Conservation (phyloP, 805 yeast genomes). For the Kodamaea kaohsiungensis region DNA sequence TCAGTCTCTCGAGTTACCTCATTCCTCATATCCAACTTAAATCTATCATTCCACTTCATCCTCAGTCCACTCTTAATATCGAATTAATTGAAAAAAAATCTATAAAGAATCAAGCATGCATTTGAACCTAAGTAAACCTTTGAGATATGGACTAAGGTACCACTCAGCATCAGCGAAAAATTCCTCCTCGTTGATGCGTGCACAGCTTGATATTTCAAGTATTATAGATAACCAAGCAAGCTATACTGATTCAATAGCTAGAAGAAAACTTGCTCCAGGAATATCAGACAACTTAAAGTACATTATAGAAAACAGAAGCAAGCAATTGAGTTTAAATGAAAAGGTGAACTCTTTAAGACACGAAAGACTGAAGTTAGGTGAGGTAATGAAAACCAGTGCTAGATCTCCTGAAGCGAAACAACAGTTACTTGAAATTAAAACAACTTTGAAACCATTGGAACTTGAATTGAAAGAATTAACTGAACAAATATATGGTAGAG, state of each 20-base stretch:
- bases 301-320: slow-evolving; percentile 25
- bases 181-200: slow-evolving; percentile 18
- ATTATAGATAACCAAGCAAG: slow-evolving; percentile 20
- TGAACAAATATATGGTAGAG: slow-evolving; percentile 35
- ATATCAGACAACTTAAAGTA: slow-evolving; percentile 22
- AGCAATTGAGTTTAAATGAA: slow-evolving; percentile 22
- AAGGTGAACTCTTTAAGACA: slow-evolving; percentile 28
- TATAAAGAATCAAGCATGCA: not conserved
- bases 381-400: slow-evolving; percentile 18
- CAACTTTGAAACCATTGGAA: slow-evolving; percentile 28
- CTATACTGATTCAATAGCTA: slow-evolving; percentile 29
- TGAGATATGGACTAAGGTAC: not conserved
- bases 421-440: slow-evolving; percentile 26
- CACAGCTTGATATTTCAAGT: slow-evolving; percentile 26
- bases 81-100: not conserved
- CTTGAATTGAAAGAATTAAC: slow-evolving; percentile 28
- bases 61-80: not conserved
- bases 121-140: not conserved
- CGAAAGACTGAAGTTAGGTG: slow-evolving; percentile 29
- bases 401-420: slow-evolving; percentile 14
- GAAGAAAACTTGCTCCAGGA: slow-evolving; percentile 24
- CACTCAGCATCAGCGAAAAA: slow-evolving; percentile 7
- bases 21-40: too few species aligned
- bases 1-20: too few species aligned
- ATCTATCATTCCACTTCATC: not conserved